Evolutionary conservation across 306 rosid species (phyloP).

Genomic region (Oemleria cerasiformis): DNA sequence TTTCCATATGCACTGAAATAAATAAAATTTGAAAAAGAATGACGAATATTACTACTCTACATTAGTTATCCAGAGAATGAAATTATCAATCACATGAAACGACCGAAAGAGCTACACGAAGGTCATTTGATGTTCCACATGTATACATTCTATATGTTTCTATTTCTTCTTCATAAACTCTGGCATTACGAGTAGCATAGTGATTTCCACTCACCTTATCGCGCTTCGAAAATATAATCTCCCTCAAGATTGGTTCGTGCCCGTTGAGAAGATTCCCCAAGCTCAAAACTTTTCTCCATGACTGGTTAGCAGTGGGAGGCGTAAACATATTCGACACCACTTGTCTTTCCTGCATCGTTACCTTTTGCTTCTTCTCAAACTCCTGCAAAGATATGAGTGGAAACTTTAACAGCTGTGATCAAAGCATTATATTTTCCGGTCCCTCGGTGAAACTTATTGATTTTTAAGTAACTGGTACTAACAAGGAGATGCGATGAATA

Average conservation of each 20-base stretch:
- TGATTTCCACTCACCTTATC: conserved; percentile 72
- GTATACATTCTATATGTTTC: conserved; percentile 87
- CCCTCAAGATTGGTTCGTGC: conserved; percentile 86
- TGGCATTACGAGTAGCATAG: conserved; percentile 53
- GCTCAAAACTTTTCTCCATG: conserved; percentile 94
- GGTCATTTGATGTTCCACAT: conserved; percentile 87
- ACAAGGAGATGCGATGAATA: conserved; percentile 2
- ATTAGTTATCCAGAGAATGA: not conserved
- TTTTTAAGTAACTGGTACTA: not conserved
- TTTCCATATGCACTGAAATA: not conserved
- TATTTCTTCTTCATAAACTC: conserved; percentile 53
- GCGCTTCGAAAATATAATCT: conserved; percentile 64
- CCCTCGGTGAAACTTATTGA: not conserved
- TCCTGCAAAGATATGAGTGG: conserved; percentile 39
- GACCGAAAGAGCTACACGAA: conserved; percentile 84
- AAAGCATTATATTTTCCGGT: not conserved
- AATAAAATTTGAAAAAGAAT: not conserved
- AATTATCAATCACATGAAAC: conserved; percentile 72
- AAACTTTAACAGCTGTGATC: not conserved
- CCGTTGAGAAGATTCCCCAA: conserved; percentile 99
- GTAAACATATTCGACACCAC: conserved; percentile 73
- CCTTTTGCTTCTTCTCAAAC: conserved; percentile 59
- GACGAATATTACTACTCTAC: not conserved
- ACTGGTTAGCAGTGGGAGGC: conserved; percentile 85
- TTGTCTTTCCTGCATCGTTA: conserved; percentile 57